These are phyloP conservation scores for Candida suzukii DNA, from an alignment of 805 yeast species.

Conservation along the genomic window DNA sequence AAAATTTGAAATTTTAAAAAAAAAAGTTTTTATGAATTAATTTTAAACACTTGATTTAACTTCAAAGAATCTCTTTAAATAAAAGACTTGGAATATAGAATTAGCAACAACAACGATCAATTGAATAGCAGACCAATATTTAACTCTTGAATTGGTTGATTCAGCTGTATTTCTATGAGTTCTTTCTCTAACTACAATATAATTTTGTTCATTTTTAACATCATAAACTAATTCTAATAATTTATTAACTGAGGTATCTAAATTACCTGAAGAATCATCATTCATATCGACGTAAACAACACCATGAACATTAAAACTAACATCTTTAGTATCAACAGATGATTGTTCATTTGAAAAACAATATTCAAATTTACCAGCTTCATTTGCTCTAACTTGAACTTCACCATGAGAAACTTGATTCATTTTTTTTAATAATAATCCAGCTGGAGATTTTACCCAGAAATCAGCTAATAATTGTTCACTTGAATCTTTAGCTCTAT, in stretches of 20 bases:
- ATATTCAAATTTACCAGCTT: constrained; percentile 71
- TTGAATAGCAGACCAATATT: constrained; percentile 97
- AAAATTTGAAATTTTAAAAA: not conserved
- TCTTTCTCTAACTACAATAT: constrained; percentile 92
- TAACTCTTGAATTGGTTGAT: constrained; percentile 92
- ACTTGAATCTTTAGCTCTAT: constrained; percentile 67
- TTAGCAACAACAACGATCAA: constrained; percentile 76
- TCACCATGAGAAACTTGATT: constrained; percentile 75
- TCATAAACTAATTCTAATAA: constrained; percentile 72
- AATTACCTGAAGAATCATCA: constrained; percentile 57
- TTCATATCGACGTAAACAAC: constrained; percentile 78
- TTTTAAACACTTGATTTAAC: constrained; percentile 81
- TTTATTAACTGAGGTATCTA: constrained; percentile 78
- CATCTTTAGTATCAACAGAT: constrained; percentile 71
- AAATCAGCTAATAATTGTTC: constrained; percentile 66
- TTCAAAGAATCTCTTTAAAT: constrained; percentile 91
- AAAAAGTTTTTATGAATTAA: not conserved
- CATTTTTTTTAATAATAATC: constrained; percentile 43
- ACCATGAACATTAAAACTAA: constrained; percentile 92
- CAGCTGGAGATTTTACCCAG: constrained; percentile 34
- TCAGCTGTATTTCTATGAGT: constrained; percentile 98
- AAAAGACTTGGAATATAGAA: constrained; percentile 89
- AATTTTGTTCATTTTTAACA: constrained; percentile 87
- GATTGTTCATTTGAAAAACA: constrained; percentile 89
- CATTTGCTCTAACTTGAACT: constrained; percentile 54